phyloP scores from a whole-genome alignment of 2,329 filamentous ascomycete genomes.

The Colletotrichum chrysophilum region DNA sequence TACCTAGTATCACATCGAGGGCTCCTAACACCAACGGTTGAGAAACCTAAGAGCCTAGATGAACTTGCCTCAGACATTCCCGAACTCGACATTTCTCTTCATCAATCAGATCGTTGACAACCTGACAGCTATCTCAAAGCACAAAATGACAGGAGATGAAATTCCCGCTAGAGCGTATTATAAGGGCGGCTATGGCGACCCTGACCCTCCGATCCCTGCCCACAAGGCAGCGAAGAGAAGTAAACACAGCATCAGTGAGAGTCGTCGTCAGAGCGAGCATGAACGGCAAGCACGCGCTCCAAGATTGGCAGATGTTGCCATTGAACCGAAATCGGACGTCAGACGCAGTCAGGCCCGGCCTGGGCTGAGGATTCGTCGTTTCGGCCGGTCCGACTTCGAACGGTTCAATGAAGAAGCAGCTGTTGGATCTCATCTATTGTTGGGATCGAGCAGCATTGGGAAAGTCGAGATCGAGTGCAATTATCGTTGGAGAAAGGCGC shows the following conservation, averaged over 20 bases:
- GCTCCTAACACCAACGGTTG: background rate
- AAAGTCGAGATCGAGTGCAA: background rate
- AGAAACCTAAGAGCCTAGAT: accelerated
- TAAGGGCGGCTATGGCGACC: too few relatives aligned
- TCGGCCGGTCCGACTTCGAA: background rate
- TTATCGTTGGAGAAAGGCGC: background rate
- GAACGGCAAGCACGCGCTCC: too few relatives aligned
- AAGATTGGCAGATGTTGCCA: too few relatives aligned
- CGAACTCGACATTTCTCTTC: accelerated
- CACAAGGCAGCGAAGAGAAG: too few relatives aligned
- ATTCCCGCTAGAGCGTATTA: too few relatives aligned
- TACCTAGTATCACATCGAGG: too few relatives aligned
- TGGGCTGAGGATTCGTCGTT: background rate
- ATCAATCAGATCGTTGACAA: background rate
- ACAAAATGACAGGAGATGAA: too few relatives aligned
- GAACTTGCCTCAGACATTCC: background rate
- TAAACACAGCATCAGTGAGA: too few relatives aligned
- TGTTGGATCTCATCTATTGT: background rate
- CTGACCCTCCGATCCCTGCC: too few relatives aligned
- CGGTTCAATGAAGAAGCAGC: background rate
- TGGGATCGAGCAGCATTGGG: background rate
- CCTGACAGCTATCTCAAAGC: slow-evolving; percentile 37
- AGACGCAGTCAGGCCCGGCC: background rate
- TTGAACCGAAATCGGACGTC: background rate
- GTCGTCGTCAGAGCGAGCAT: too few relatives aligned